Evolutionary conservation across 352 stramenopile genomes (phyloP), one percentile per base, ranked within the genome.

Genomic region (Phytophthora fragariae): DNA sequence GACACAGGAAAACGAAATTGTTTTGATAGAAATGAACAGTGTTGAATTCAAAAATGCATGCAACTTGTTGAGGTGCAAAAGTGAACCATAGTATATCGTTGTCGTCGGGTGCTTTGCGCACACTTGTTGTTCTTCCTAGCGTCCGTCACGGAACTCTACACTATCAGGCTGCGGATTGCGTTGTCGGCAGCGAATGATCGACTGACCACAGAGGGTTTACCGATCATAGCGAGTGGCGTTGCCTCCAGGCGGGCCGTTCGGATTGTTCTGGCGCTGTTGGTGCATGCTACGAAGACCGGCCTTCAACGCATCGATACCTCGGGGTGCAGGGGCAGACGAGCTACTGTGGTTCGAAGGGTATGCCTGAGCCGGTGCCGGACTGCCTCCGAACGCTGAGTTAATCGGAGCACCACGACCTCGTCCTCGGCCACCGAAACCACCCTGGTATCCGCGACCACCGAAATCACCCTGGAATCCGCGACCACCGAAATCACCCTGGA

Each of bases 281-380:
- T 96, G 89, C 87, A 96, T 96, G 79, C 85, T 96, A 60, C 89
- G 89, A 31, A 96, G 82, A 55, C 89, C 89, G 27, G 87, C 86
- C 68, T 94, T 94, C 29, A 96, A 68, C 24, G 89, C 89, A 21
- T 96, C 89, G 6, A 96, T 72, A 27, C 86, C 80, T 41, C 77
- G 85, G 12, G 83, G 77, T 3, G 75, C 79, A 14, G 70, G 80
- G 10, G 68, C 65, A 12, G 83, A 62, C 9, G 70, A 77, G 15
- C 82, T 78, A 15, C 71, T 65, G 39, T 80, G 74, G n/a, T 63
- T 77, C 2, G 82, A 84, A 2, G 76, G 76, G 72, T 84, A 91
- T 53, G 87, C 66, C 59, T 92, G 80, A 7, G 80, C 70, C 17
- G 78, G 65, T 35, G 91, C 75, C 61, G 91, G 65, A 50, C 44